Base-by-base conservation (phyloP, 2,329 filamentous ascomycete genomes). In the Teratosphaeria pseudoeucalypti region DNA sequence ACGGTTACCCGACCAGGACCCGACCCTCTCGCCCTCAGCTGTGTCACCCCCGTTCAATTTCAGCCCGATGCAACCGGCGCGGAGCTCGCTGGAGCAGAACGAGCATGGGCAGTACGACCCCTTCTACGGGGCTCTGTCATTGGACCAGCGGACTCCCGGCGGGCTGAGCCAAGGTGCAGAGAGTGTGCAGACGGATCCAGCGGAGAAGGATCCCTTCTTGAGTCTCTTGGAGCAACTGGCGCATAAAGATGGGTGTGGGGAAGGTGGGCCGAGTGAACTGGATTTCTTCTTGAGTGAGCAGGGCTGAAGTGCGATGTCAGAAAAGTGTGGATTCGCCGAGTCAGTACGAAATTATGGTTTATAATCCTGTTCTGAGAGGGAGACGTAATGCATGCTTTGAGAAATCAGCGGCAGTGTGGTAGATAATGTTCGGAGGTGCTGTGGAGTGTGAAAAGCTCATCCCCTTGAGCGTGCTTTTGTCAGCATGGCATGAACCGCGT, bases 221-320 rank as follows among this genome's bases (percentile, higher is more conserved):
- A 88, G 83, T 62, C 74, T 94, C 52, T 76, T 94, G 39, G 89
- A 94, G 71, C 89, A 94, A 74, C 78, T 94, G 60, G 89, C 89
- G 0, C 89, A 94, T 73, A 91, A 90, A 67, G 89, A 92, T 73
- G 82, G 88, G 73, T 79, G 79, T 52, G 78, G 82, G 57, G 61
- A 65, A 29, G 88, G 86, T 0, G 82, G 85, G 10, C 87, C 86
- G 12, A 86, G 82, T 64, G 89, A 92, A 69, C 75, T 94, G 67
- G 89, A 92, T 71, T 92, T 90, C 74, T 92, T 92, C 68, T 75
- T 92, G 59, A 60, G 58, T 43, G 61, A 58, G 47, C 62, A 66
- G 56, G 60, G 52, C 23, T 65, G 56, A 61, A 54, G 43, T 43
- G 2, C 11, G 5, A 2, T 43, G 12, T 43, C 11, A 16, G 34